Conservation (phyloP, 2,329 filamentous ascomycete genomes). For the Cladophialophora psammophila region DNA sequence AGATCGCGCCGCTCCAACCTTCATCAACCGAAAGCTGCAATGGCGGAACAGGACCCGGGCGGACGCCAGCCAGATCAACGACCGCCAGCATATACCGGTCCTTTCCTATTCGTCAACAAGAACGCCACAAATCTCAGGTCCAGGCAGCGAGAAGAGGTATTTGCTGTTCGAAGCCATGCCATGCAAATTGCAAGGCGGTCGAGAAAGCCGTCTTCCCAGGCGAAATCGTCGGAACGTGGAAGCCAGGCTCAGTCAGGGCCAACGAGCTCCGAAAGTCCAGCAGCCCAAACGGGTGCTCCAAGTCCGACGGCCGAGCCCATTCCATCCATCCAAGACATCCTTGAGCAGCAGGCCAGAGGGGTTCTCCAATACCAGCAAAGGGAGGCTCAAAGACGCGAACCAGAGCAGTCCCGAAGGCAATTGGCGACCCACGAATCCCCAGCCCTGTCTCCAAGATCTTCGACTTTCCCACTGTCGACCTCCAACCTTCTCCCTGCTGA, state of each 20-base stretch:
- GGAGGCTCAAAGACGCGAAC: not conserved
- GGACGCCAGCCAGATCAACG: constrained; percentile 12
- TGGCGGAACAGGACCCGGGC: constrained; percentile 16
- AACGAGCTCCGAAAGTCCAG: not conserved
- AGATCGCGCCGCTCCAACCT: not conserved
- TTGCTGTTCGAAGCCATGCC: constrained; percentile 29
- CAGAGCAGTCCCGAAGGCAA: constrained; percentile 1
- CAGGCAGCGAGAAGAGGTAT: constrained; percentile 26
- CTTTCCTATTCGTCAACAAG: constrained; percentile 30
- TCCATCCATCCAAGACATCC: constrained; percentile 13
- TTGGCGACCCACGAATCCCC: not conserved
- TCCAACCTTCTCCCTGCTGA: constrained; percentile 14
- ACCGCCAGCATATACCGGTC: constrained; percentile 22
- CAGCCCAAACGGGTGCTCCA: not conserved
- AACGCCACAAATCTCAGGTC: constrained; percentile 28
- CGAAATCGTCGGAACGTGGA: constrained; percentile 8
- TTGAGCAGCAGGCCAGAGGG: constrained; percentile 19
- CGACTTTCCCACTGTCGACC: not conserved
- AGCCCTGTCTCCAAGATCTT: constrained; percentile 1
- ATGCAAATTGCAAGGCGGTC: constrained; percentile 29
- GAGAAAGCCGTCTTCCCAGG: constrained; percentile 16
- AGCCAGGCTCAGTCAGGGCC: constrained; percentile 2
- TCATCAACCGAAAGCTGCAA: constrained; percentile 4
- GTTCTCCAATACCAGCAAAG: constrained; percentile 22
- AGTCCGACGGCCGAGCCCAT: constrained; percentile 11